These are phyloP conservation scores for Rhizopus stolonifer DNA, from an alignment of 371 early-diverging fungal genomes.

Conservation along the genomic window DNA sequence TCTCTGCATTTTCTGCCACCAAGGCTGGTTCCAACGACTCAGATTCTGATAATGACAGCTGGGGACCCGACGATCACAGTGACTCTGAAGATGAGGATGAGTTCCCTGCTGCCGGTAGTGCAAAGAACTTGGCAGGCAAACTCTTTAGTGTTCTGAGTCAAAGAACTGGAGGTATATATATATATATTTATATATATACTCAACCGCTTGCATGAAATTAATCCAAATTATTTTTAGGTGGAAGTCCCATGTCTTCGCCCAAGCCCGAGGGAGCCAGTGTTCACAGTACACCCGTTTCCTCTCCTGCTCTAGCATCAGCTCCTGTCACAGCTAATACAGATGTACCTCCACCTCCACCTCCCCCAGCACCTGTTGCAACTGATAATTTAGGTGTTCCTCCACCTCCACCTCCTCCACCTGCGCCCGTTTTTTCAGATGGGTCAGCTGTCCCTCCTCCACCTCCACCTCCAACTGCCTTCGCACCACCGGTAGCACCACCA, in stretches of 20 bases:
- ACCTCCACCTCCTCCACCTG: slow-evolving; percentile 26
- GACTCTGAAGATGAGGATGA: slow-evolving; percentile 45
- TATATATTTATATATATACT: background rate
- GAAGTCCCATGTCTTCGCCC: slow-evolving; percentile 12
- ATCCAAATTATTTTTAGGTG: background rate
- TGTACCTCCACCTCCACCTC: slow-evolving; percentile 23
- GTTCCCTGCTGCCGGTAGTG: slow-evolving; percentile 54
- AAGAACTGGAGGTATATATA: slow-evolving; percentile 17
- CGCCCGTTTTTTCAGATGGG: background rate
- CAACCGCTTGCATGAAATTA: background rate
- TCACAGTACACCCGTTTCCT: slow-evolving; percentile 14
- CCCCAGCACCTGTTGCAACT: slow-evolving; percentile 20
- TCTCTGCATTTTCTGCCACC: slow-evolving; percentile 49
- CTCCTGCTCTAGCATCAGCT: slow-evolving; percentile 10
- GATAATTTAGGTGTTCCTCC: slow-evolving; percentile 11
- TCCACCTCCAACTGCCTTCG: slow-evolving; percentile 18
- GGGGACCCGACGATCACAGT: slow-evolving; percentile 38
- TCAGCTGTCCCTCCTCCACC: background rate
- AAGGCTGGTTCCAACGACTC: slow-evolving; percentile 27
- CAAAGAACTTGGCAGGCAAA: slow-evolving; percentile 46
- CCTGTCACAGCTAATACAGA: background rate
- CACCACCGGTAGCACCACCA: slow-evolving; percentile 18
- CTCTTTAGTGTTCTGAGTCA: slow-evolving; percentile 43
- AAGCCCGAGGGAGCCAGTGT: slow-evolving; percentile 13
- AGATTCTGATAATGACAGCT: slow-evolving; percentile 42